Evolutionary conservation across 164 flowering plant genomes (phyloP).

Genomic region (Magnolia officinalis): DNA sequence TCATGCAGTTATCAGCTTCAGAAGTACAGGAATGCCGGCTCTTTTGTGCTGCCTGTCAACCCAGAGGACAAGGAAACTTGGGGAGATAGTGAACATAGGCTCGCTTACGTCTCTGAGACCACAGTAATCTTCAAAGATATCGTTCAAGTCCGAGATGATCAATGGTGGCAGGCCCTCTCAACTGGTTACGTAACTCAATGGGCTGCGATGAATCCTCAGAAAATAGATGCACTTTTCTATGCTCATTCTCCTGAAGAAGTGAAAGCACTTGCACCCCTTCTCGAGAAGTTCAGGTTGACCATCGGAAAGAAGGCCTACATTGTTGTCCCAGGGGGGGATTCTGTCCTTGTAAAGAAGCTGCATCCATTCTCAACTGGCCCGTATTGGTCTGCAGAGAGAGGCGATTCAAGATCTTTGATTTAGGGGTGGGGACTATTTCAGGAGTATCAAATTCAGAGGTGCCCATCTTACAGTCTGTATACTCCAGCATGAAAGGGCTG

Average conservation of each 20-base stretch:
- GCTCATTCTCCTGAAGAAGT: constrained; percentile 81
- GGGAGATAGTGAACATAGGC: constrained; percentile 98
- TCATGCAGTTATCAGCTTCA: constrained; percentile 90
- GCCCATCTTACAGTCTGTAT: constrained; percentile 74
- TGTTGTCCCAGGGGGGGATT: constrained; percentile 74
- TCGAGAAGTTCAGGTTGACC: constrained; percentile 75
- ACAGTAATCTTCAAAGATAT: constrained; percentile 93
- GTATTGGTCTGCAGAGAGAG: constrained; percentile 71
- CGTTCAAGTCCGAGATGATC: constrained; percentile 90
- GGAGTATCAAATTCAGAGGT: constrained; percentile 73
- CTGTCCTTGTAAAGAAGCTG: constrained; percentile 89
- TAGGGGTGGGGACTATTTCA: constrained; percentile 57
- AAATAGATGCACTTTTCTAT: constrained; percentile 84
- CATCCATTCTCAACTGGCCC: constrained; percentile 79
- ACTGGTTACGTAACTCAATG: constrained; percentile 91
- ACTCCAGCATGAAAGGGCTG: constrained; percentile 85
- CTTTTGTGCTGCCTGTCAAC: constrained; percentile 86
- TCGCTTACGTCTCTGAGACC: constrained; percentile 94
- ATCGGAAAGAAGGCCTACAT: constrained; percentile 88
- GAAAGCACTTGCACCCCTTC: constrained; percentile 65
- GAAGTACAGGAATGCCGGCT: constrained; percentile 85
- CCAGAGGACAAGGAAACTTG: constrained; percentile 86
- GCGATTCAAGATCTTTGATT: constrained; percentile 84
- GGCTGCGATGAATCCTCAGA: constrained; percentile 95
- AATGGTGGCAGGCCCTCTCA: constrained; percentile 94